phyloP scores from a whole-genome alignment of 2,329 filamentous ascomycete species.

The Phaeosphaeria sp. region DNA sequence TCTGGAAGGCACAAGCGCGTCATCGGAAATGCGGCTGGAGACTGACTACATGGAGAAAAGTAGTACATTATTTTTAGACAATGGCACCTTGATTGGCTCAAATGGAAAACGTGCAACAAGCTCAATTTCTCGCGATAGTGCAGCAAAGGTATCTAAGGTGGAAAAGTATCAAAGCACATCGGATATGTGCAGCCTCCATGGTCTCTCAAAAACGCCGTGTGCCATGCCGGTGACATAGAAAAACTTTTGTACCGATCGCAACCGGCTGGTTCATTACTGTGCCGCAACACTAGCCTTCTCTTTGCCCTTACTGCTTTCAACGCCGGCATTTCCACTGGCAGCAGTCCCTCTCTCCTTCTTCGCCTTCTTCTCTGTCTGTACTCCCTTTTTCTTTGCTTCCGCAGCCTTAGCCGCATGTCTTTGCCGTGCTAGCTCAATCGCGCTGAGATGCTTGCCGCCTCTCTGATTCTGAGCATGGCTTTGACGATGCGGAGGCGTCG shows the following conservation, averaged over 20 bases:
- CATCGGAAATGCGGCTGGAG: neutral
- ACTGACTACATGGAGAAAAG: neutral
- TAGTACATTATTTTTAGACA: neutral
- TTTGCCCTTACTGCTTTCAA: constrained; percentile 26
- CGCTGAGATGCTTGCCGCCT: constrained; percentile 38
- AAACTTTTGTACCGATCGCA: constrained; percentile 8
- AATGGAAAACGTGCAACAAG: constrained; percentile 1
- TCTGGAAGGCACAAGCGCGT: neutral
- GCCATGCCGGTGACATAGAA: constrained; percentile 22
- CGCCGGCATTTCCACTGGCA: constrained; percentile 14
- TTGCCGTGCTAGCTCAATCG: constrained; percentile 65
- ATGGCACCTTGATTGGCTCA: neutral
- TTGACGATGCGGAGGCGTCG: constrained; percentile 4
- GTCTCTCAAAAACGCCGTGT: constrained; percentile 26
- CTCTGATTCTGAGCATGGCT: constrained; percentile 21
- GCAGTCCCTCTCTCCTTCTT: constrained; percentile 25
- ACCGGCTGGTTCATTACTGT: constrained; percentile 22
- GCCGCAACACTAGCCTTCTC: constrained; percentile 33
- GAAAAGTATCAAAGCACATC: neutral
- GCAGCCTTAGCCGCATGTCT: constrained; percentile 57
- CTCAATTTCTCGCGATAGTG: constrained; percentile 8
- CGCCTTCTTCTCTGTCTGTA: constrained; percentile 34
- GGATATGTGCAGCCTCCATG: neutral
- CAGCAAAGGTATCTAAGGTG: constrained; percentile 38
- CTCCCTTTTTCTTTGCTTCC: constrained; percentile 41